Evolutionary conservation across 2,329 filamentous ascomycete genomes (phyloP).

Genomic region (Phialophora macrospora): DNA sequence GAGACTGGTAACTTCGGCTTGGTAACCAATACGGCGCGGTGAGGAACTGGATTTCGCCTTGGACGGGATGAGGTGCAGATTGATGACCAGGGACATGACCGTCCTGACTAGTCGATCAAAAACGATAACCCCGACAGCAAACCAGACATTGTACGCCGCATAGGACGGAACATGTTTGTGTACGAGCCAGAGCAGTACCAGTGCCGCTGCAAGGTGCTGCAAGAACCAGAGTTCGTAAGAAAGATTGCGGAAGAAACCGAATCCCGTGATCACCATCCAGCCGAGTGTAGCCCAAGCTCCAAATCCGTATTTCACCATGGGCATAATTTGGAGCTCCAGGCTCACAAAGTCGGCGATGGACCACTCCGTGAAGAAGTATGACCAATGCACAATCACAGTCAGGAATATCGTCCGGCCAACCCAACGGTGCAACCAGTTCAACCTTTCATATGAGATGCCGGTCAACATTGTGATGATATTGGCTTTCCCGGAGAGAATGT

Average conservation of each 20-base stretch:
- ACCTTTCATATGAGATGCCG: slow-evolving; percentile 56
- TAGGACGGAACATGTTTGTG: slow-evolving; percentile 35
- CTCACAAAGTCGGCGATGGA: slow-evolving; percentile 56
- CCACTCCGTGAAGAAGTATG: slow-evolving; percentile 61
- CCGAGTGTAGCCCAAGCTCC: slow-evolving; percentile 58
- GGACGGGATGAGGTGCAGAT: slow-evolving; percentile 24
- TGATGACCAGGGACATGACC: slow-evolving; percentile 25
- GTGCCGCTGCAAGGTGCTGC: slow-evolving; percentile 58
- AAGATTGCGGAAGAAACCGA: slow-evolving; percentile 55
- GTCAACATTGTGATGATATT: slow-evolving; percentile 58
- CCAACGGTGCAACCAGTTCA: slow-evolving; percentile 62
- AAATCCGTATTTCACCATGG: slow-evolving; percentile 58
- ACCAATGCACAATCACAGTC: slow-evolving; percentile 61
- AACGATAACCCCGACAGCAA: slow-evolving; percentile 33
- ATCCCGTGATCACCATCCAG: slow-evolving; percentile 58
- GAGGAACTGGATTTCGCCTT: neutral
- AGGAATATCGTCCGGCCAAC: slow-evolving; percentile 57
- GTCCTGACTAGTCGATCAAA: slow-evolving; percentile 31
- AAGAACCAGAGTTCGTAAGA: slow-evolving; percentile 61
- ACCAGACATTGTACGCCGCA: slow-evolving; percentile 37
- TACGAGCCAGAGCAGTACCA: slow-evolving; percentile 55
- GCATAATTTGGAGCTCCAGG: slow-evolving; percentile 55
- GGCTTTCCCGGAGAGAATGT: slow-evolving; percentile 61
- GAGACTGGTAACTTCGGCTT: slow-evolving; percentile 26
- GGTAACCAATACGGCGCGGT: slow-evolving; percentile 18